phyloP scores from a whole-genome alignment of 257 asterid species.

The Solanum clarkiae region DNA sequence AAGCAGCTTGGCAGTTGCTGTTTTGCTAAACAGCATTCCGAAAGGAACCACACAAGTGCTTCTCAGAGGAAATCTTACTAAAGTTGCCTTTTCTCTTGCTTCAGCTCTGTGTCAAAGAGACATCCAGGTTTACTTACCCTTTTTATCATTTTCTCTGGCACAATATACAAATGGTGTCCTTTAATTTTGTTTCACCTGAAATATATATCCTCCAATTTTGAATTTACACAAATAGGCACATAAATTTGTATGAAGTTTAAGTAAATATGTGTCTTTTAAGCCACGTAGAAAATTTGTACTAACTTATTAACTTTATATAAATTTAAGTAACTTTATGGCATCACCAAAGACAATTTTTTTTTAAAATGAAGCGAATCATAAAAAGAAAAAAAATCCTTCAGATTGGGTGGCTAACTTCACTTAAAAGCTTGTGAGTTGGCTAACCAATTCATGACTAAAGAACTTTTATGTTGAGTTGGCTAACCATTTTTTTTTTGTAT shows the following conservation, averaged over 20 bases:
- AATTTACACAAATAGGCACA: no score
- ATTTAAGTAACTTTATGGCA: no score
- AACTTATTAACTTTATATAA: no score
- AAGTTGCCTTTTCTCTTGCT: slow-evolving; percentile 39
- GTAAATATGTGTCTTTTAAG: no score
- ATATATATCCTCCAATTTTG: no score
- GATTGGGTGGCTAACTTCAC: neutral
- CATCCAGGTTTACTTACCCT: slow-evolving; percentile 31
- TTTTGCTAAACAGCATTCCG: slow-evolving; percentile 62
- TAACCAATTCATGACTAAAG: neutral
- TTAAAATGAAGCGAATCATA: no score
- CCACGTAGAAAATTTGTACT: no score
- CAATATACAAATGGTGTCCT: no score
- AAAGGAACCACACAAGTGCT: slow-evolving; percentile 46
- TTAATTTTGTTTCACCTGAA: no score
- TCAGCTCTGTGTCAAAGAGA: slow-evolving; percentile 52
- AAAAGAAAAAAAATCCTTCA: neutral
- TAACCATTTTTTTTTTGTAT: neutral
- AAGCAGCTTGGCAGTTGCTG: slow-evolving; percentile 64
- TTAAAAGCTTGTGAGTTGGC: neutral
- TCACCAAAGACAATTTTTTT: no score
- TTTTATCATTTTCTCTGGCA: neutral
- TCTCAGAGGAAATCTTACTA: slow-evolving; percentile 34
- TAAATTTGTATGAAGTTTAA: no score
- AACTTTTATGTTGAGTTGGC: neutral